Conservation (phyloP, 1,284 basidiomycete species). For the Cryptococcus amylolentus region DNA sequence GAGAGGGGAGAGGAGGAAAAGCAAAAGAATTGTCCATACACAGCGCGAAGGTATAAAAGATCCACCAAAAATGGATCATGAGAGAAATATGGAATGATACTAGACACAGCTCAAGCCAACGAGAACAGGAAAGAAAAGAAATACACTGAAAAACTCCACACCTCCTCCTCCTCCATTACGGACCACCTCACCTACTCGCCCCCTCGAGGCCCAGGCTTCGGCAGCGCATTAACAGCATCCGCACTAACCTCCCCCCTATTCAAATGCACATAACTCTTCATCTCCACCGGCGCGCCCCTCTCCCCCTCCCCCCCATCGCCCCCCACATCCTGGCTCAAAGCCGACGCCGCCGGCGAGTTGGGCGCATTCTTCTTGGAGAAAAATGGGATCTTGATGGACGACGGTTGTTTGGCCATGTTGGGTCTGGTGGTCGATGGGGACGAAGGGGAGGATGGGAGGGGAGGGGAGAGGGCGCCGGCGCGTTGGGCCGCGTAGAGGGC, state of each 20-base stretch:
- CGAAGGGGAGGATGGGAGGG: slow-evolving; percentile 6
- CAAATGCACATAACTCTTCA: slow-evolving; percentile 38
- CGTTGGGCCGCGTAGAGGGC: slow-evolving; percentile 49
- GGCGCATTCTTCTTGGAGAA: slow-evolving; percentile 24
- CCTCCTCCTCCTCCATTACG: background rate
- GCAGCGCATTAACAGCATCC: slow-evolving; percentile 31
- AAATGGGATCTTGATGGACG: slow-evolving; percentile 18
- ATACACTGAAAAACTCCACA: background rate
- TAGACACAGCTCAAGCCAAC: too few species aligned
- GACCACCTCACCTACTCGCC: slow-evolving; percentile 2
- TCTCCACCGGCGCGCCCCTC: slow-evolving; percentile 12
- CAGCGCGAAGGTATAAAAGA: too few species aligned
- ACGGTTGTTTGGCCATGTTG: slow-evolving; percentile 20
- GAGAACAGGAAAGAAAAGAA: too few species aligned
- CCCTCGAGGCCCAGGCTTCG: slow-evolving; percentile 27
- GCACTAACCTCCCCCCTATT: slow-evolving; percentile 36
- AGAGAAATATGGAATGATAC: too few species aligned
- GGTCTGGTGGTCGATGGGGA: slow-evolving; percentile 5
- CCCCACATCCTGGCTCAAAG: slow-evolving; percentile 5
- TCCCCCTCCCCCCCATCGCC: background rate
- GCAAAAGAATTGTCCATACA: too few species aligned
- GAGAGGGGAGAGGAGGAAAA: too few species aligned
- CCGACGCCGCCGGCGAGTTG: slow-evolving; percentile 7
- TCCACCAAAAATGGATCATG: too few species aligned
- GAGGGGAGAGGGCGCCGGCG: slow-evolving; percentile 9